phyloP scores from a whole-genome alignment of 2,329 filamentous ascomycete species.

The Verticillium albo-atrum region DNA sequence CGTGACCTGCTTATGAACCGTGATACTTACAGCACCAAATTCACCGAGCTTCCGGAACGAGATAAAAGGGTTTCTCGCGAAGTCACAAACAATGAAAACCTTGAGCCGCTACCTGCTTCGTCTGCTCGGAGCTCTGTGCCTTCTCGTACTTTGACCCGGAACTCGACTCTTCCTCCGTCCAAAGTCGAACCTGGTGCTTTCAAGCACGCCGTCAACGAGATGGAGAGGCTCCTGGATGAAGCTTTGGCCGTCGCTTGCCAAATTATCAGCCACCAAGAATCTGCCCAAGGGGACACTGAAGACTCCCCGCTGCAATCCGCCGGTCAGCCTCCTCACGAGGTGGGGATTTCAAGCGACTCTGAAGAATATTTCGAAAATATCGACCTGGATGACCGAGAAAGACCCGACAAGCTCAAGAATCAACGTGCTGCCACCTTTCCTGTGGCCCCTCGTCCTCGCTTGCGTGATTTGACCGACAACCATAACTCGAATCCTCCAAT shows the following conservation, averaged over 20 bases:
- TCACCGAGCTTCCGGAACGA: constrained; percentile 20
- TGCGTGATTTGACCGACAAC: constrained; percentile 19
- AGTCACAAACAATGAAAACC: neutral
- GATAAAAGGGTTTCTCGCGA: constrained; percentile 1
- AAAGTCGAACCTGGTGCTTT: constrained; percentile 19
- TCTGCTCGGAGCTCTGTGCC: neutral
- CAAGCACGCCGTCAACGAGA: constrained; percentile 31
- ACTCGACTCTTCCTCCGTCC: constrained; percentile 9
- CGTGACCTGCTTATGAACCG: constrained; percentile 22
- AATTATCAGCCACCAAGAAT: constrained; percentile 27
- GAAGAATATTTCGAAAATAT: neutral
- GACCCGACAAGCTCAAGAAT: neutral
- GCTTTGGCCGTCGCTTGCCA: constrained; percentile 38
- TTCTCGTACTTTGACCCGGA: constrained; percentile 8
- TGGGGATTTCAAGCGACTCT: neutral
- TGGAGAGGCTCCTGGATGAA: constrained; percentile 43
- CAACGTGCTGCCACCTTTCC: constrained; percentile 21
- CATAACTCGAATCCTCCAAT: constrained; percentile 11
- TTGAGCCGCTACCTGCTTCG: neutral
- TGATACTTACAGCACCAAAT: constrained; percentile 17
- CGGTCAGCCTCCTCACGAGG: neutral
- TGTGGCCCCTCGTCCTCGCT: constrained; percentile 16
- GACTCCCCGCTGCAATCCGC: neutral
- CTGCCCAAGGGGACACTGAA: neutral
- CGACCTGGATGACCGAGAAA: neutral